Conservation (phyloP, 176 grass and related monocot species). For the Coix lacrymajobi region DNA sequence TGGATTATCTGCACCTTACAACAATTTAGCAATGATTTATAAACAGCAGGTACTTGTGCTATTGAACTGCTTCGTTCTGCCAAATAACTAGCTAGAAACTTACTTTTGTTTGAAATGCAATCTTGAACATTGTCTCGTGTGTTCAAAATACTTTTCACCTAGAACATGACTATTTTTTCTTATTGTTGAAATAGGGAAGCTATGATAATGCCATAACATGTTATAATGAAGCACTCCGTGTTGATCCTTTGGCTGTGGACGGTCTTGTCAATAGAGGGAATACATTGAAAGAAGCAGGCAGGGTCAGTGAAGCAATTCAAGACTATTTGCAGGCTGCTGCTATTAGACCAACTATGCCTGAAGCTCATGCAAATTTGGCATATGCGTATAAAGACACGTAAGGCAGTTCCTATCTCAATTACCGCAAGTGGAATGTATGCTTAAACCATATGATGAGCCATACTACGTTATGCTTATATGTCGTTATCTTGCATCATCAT, state of each 20-base stretch:
- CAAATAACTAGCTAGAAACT: not conserved
- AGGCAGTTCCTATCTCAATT: not conserved
- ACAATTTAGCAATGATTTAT: not conserved
- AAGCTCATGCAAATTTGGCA: conserved; percentile 2
- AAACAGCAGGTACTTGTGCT: not conserved
- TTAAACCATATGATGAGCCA: not conserved
- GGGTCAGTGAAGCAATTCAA: not conserved
- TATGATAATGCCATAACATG: not conserved
- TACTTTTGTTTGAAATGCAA: not conserved
- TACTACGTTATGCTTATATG: not conserved
- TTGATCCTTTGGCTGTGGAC: not conserved
- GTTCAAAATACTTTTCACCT: not conserved
- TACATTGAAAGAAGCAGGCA: not conserved
- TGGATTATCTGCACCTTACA: not conserved
- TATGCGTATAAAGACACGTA: not conserved
- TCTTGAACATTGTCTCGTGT: not conserved
- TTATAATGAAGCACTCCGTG: not conserved
- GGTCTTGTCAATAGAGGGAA: not conserved
- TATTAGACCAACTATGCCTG: not conserved
- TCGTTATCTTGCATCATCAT: not conserved
- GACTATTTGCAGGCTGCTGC: not conserved
- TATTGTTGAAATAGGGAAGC: not conserved
- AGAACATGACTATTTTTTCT: not conserved
- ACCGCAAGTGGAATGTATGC: not conserved
- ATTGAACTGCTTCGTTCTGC: not conserved